Evolutionary conservation across 768 basidiomycete genomes (phyloP).

Genomic region (Podaxis pistillaris): DNA sequence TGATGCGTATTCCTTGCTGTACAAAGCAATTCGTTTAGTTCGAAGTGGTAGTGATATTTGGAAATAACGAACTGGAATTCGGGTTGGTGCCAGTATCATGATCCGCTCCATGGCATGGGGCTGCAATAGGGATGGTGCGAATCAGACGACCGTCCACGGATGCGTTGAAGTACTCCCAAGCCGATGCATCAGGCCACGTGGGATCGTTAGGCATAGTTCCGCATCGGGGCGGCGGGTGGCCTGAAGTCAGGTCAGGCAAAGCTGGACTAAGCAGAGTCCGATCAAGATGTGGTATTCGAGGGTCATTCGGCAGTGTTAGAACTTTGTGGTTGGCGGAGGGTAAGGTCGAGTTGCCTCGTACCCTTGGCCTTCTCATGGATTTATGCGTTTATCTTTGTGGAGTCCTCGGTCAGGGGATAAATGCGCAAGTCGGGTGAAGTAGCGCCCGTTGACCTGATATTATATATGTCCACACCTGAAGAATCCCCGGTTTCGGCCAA

Average conservation of each 20-base stretch:
- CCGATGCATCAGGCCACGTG: constrained; percentile 12
- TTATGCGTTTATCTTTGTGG: too few species aligned
- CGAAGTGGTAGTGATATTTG: too few species aligned
- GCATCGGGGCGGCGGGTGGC: neutral
- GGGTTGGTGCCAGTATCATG: constrained; percentile 6
- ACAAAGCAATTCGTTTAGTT: neutral
- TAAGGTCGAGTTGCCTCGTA: too few species aligned
- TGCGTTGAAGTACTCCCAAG: constrained; percentile 15
- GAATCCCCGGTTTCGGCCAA: too few species aligned
- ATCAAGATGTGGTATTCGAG: neutral
- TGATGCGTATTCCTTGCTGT: constrained; percentile 6
- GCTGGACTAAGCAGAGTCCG: neutral
- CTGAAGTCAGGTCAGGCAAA: neutral
- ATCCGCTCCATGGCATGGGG: constrained; percentile 1
- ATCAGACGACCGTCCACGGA: constrained; percentile 18
- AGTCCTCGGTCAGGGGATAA: too few species aligned
- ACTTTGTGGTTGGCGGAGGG: too few species aligned
- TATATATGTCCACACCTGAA: too few species aligned
- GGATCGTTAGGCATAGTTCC: constrained; percentile 13
- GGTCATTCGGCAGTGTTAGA: neutral
- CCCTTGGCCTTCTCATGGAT: too few species aligned
- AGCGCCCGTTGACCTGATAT: too few species aligned
- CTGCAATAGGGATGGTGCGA: constrained; percentile 9
- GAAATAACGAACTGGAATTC: constrained; percentile 3
- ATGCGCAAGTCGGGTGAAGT: too few species aligned